Evolutionary conservation across 495 filamentous ascomycete species (phyloP).

Genomic region (Lophium mytilinum): DNA sequence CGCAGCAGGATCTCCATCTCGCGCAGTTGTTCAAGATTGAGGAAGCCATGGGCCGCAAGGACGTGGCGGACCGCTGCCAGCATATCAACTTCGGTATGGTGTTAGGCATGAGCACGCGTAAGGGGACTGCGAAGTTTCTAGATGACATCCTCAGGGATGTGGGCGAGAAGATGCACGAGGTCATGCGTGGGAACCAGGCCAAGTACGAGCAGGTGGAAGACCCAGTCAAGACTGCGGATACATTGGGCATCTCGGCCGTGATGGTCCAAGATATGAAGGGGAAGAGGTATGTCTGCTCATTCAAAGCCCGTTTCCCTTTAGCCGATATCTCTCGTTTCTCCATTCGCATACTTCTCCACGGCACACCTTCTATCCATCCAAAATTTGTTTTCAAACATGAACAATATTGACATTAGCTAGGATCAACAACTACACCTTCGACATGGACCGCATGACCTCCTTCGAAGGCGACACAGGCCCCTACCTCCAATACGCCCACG

Average conservation of each 20-base stretch:
- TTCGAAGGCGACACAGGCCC: constrained; percentile 67
- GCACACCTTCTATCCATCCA: neutral
- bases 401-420: constrained; percentile 40
- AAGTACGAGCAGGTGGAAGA: constrained; percentile 60
- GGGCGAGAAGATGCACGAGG: constrained; percentile 63
- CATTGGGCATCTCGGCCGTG: constrained; percentile 57
- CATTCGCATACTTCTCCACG: too few relatives aligned
- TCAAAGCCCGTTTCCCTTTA: too few relatives aligned
- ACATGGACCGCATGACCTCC: constrained; percentile 58
- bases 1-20: constrained; percentile 65
- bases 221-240: constrained; percentile 44
- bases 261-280: constrained; percentile 67
- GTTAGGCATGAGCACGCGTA: constrained; percentile 59
- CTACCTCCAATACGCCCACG: constrained; percentile 62
- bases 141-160: constrained; percentile 59
- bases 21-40: constrained; percentile 64
- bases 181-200: constrained; percentile 56
- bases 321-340: too few relatives aligned
- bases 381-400: constrained; percentile 38
- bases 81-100: constrained; percentile 72
- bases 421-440: constrained; percentile 60
- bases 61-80: constrained; percentile 53
- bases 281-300: constrained; percentile 46
- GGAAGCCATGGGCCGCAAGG: constrained; percentile 57
- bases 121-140: constrained; percentile 63